Conservation (phyloP, 352 stramenopile species). For the Phytophthora brassicae region DNA sequence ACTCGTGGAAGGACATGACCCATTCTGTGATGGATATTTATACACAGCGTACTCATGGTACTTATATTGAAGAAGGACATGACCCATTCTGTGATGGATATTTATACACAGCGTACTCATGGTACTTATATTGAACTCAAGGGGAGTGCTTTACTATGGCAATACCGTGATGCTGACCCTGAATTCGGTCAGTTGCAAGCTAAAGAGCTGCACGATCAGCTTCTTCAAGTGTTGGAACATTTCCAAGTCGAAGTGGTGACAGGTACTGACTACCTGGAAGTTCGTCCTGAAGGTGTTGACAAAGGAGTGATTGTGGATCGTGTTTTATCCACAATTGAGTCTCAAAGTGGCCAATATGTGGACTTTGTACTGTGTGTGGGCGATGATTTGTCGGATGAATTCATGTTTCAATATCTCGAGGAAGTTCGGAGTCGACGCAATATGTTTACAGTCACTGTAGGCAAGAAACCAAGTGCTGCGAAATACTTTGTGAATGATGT, state of each 20-base stretch:
- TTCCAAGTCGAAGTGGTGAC: constrained; percentile 96
- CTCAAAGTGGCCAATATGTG: constrained; percentile 67
- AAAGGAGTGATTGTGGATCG: constrained; percentile 98
- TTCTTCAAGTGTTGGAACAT: constrained; percentile 93
- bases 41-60: constrained; percentile 97
- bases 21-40: constrained; percentile 99
- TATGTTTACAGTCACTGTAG: constrained; percentile 96
- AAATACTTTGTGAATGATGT: constrained; percentile 98
- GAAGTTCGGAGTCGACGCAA: constrained; percentile 66
- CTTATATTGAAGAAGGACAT: constrained; percentile 98
- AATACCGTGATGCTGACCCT: constrained; percentile 98
- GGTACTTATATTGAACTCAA: constrained; percentile 99
- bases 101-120: constrained; percentile 98
- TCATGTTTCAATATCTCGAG: constrained; percentile 95
- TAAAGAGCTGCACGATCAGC: constrained; percentile 97
- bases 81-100: constrained; percentile 98
- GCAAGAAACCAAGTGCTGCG: constrained; percentile 97
- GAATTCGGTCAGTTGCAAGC: constrained; percentile 99
- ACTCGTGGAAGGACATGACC: constrained; percentile 97
- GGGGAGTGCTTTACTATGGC: constrained; percentile 98
- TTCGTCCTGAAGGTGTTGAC: constrained; percentile 97
- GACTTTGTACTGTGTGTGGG: constrained; percentile 98
- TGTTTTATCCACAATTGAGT: constrained; percentile 92
- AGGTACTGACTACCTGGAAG: constrained; percentile 89
- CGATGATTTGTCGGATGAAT: constrained; percentile 98